phyloP scores from a whole-genome alignment of 108 stramenopile genomes.

The Nannochloropsis gaditana region DNA sequence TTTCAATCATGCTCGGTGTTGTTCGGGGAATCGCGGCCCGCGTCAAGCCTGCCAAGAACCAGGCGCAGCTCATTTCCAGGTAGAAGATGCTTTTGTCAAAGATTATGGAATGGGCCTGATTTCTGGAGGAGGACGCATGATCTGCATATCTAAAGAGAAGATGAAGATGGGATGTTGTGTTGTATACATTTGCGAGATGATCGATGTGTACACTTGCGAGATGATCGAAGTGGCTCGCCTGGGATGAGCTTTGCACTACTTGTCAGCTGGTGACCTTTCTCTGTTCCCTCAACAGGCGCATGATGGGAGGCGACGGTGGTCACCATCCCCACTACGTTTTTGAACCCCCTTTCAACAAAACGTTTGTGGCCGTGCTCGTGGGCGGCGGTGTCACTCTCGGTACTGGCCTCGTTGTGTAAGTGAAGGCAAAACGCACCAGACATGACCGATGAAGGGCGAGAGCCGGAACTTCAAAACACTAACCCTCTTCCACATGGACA shows the following conservation, averaged over 20 bases:
- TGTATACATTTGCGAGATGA: too few relatives aligned
- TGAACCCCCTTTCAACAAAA: not conserved
- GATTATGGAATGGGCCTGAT: not conserved
- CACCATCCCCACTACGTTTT: slow-evolving; percentile 12
- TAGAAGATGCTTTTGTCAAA: not conserved
- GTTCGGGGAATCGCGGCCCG: not conserved
- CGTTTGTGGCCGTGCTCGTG: not conserved
- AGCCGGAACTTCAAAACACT: too few relatives aligned
- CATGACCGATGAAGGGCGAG: too few relatives aligned
- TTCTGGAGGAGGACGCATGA: not conserved
- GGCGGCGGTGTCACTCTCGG: not conserved
- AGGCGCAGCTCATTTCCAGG: slow-evolving; percentile 10
- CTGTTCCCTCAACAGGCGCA: not conserved
- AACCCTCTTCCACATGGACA: too few relatives aligned
- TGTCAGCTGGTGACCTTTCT: too few relatives aligned
- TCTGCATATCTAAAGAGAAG: too few relatives aligned
- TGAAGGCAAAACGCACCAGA: too few relatives aligned
- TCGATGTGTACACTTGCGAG: too few relatives aligned
- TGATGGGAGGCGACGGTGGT: slow-evolving; percentile 15
- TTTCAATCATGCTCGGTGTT: slow-evolving; percentile 10
- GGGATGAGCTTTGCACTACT: too few relatives aligned
- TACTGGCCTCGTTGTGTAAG: not conserved
- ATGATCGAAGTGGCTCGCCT: too few relatives aligned
- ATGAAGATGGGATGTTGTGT: too few relatives aligned
- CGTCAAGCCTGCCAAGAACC: slow-evolving; percentile 5